These are phyloP conservation scores for Xylariaceae sp. DNA, from an alignment of 2,329 filamentous ascomycete species.

Conservation along the genomic window DNA sequence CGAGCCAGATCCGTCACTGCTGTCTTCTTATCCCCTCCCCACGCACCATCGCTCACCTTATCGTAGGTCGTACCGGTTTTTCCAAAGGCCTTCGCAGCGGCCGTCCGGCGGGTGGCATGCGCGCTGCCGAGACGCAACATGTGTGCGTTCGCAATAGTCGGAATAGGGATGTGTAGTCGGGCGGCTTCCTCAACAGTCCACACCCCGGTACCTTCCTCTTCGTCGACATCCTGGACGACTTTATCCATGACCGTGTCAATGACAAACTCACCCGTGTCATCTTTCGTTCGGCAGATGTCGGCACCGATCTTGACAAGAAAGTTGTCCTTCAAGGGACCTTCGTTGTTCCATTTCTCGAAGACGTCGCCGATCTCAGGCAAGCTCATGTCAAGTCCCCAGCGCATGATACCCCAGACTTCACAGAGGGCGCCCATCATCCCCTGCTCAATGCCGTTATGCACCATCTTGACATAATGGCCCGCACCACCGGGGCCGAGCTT, in stretches of 20 bases:
- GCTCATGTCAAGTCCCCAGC: conserved; percentile 53
- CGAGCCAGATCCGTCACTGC: conserved; percentile 50
- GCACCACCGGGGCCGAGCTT: conserved; percentile 60
- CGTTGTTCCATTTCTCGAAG: conserved; percentile 58
- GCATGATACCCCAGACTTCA: conserved; percentile 65
- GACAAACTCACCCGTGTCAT: conserved; percentile 45
- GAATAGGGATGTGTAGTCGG: conserved; percentile 58
- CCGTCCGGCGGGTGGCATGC: conserved; percentile 54
- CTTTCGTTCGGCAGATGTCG: conserved; percentile 55
- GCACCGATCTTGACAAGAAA: conserved; percentile 63
- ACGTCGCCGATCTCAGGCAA: conserved; percentile 60
- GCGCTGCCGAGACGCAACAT: conserved; percentile 63
- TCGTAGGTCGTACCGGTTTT: conserved; percentile 19
- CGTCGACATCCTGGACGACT: conserved; percentile 67
- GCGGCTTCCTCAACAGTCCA: conserved; percentile 65
- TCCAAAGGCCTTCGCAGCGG: conserved; percentile 47
- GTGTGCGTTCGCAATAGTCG: conserved; percentile 63
- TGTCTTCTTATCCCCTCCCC: too few species aligned
- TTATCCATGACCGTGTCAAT: conserved; percentile 65
- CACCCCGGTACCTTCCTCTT: conserved; percentile 64
- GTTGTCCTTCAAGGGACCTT: conserved; percentile 55
- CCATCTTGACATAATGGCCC: conserved; percentile 74
- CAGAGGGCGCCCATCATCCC: conserved; percentile 65
- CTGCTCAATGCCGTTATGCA: conserved; percentile 73
- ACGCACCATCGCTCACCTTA: too few species aligned